Evolutionary conservation across 2,329 filamentous ascomycete genomes (phyloP), one percentile per base, ranked within the genome.

Genomic region (Rutstroemia sp.): DNA sequence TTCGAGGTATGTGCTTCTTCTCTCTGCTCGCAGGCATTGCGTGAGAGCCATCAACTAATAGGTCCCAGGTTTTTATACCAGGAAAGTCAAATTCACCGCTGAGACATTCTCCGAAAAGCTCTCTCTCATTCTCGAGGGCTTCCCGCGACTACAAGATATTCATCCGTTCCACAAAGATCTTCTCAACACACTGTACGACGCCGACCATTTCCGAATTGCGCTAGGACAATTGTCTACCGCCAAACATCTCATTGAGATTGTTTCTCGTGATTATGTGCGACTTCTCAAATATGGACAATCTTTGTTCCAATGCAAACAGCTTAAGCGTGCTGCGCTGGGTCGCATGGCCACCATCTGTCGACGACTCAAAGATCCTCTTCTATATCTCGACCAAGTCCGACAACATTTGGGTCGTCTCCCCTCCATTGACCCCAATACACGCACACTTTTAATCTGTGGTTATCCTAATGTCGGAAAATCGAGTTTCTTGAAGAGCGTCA

Each of bases 391-490:
- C 74, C 92, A 97, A 75, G 90, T 95, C 63, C 86, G 94, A 65
- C 92, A 97, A 78, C 95, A 99, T 77, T 78, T 99, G 70, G 94
- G 92, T 60, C 92, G 94, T 87, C 84, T 99, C 63, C 95, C 94
- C 4, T 86, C 92, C n/a, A 99, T 99, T 72, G 95, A 99, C 72
- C 94, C 94, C 57, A 99, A 96, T 71, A 99, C 94, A 41, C 82
- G 94, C 66, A 99, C 94, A 1, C 83, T 99, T 46, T 80, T 99
- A 63, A 96, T 99, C 65, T 96, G 92, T 73, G 94, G 94, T 54
- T 97, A 97, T 72, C 94, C 94, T 65, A 99, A 99, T 68, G 91
- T 95, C 61, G 92, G 94, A 73, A 99, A 99, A 78, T 95, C 89
- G 56, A 95, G 89, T 65, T 99, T 99, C 78, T 75, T 99, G 70